Base-by-base conservation (phyloP, 495 filamentous ascomycete genomes). In the Neurospora sp. region DNA sequence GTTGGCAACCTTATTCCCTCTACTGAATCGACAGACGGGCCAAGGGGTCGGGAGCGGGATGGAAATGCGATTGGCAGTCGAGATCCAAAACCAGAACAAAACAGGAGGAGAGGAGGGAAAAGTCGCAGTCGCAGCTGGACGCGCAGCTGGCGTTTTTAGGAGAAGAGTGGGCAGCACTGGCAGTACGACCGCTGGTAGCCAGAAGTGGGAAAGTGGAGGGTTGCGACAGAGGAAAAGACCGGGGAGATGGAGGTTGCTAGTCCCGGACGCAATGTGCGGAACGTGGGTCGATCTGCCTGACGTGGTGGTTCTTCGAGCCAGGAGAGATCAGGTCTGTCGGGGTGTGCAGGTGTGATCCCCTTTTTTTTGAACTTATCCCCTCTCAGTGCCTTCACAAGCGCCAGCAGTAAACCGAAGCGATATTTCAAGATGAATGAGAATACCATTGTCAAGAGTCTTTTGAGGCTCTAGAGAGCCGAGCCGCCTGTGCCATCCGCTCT, bases 231-330 rank as follows among this genome's bases (percentile, higher is more conserved):
- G 73, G 73, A 79, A 79, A 77, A 72, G 77, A 75, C 77, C 76
- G 76, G 79, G 77, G 78, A 80, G 76, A 75, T 75, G 75, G 76
- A 75, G 40, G 76, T 75, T 80, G 75, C 76, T 79, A 75, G 77
- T 74, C 77, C 79, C 78, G 77, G 74, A 76, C 76, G 75, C 73
- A 76, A 80, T 77, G 75, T 75, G 75, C 75, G 75, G 77, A 72
- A 66, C 77, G 77, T 80, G 79, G 79, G 77, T 80, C 78, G 79
- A 80, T 80, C 79, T 72, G 77, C 77, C 74, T 74, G 74, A 76
- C 76, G 73, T 70, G 40, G 40, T 71, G 27, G 44, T 69, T 69
- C 71, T 38, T 69, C 37, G 69, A 39, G 69, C 41, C 27, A 42
- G 39, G 69, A 73, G 61, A 42, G 61, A 39, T 68, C 66, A 40